Percentiles rank a stretch among this genome's conserved stretches.
phyloP scores from a whole-genome alignment of 495 filamentous ascomycete species.

The Neurospora sp. region DNA sequence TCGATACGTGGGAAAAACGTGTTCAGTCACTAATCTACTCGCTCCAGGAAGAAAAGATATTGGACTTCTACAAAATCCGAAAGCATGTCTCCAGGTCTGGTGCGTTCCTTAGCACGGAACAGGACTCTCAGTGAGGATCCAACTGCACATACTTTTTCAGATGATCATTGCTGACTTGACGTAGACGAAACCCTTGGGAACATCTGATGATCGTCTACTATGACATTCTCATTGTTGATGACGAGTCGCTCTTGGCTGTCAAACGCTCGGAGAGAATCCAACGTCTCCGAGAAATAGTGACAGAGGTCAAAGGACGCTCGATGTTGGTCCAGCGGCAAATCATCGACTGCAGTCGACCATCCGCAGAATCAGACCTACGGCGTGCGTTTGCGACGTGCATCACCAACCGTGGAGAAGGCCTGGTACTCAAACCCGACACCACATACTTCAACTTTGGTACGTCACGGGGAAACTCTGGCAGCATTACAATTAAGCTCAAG shows the following conservation, averaged over 20 bases:
- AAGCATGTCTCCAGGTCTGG: constrained; percentile 72
- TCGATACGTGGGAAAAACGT: neutral
- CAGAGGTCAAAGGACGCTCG: constrained; percentile 45
- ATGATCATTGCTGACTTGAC: neutral
- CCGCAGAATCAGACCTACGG: constrained; percentile 41
- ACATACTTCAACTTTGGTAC: constrained; percentile 58
- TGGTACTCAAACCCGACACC: constrained; percentile 72
- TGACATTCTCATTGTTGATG: constrained; percentile 64
- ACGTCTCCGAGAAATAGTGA: constrained; percentile 49
- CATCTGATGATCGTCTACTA: constrained; percentile 81
- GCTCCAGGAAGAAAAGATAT: constrained; percentile 36
- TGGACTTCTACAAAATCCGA: constrained; percentile 70
- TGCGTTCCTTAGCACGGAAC: constrained; percentile 51
- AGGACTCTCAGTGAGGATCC: constrained; percentile 56
- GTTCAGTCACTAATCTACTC: constrained; percentile 1
- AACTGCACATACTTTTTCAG: neutral
- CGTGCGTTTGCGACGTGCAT: constrained; percentile 57
- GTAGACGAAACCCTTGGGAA: constrained; percentile 54
- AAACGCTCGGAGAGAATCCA: constrained; percentile 52
- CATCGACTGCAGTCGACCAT: constrained; percentile 48
- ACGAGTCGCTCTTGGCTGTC: constrained; percentile 50
- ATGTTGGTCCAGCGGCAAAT: constrained; percentile 50
- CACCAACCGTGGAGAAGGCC: constrained; percentile 57
- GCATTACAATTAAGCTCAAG: constrained; percentile 72
- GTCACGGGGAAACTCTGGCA: constrained; percentile 23